Percentiles rank a stretch among this genome's conserved stretches.
phyloP scores from a whole-genome alignment of 352 stramenopile genomes.

The Plasmopara muralis region DNA sequence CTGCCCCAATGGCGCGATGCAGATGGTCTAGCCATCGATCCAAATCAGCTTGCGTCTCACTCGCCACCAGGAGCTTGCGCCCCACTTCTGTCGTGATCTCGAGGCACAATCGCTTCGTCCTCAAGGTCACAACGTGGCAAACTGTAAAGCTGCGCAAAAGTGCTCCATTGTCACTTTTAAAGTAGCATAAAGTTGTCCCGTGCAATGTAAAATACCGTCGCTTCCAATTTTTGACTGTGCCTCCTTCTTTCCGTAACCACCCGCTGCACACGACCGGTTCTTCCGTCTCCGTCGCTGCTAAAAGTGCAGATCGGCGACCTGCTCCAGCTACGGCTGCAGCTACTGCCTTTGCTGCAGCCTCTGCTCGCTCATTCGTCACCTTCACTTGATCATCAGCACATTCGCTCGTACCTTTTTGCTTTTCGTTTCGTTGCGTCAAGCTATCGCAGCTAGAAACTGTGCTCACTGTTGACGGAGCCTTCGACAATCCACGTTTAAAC shows the following conservation, averaged over 20 bases:
- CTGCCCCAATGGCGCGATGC: conserved; percentile 42
- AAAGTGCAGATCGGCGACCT: conserved; percentile 17
- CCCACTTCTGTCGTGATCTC: conserved; percentile 71
- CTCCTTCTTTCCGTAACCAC: conserved; percentile 76
- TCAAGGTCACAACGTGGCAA: conserved; percentile 59
- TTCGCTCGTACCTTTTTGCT: conserved; percentile 2
- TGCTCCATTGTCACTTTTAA: conserved; percentile 72
- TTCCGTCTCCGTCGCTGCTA: conserved; percentile 19
- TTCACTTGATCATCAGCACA: conserved; percentile 9
- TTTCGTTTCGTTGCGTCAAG: conserved; percentile 4
- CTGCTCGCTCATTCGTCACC: conserved; percentile 19
- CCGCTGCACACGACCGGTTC: conserved; percentile 60
- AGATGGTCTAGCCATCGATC: conserved; percentile 63
- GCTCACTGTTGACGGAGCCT: conserved; percentile 23
- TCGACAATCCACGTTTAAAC: conserved; percentile 32
- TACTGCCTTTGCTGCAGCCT: conserved; percentile 23
- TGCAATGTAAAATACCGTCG: conserved; percentile 75
- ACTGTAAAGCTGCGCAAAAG: conserved; percentile 60
- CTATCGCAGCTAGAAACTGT: conserved; percentile 15
- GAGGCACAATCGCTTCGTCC: conserved; percentile 61
- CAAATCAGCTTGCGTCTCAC: conserved; percentile 57
- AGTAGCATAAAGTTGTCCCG: conserved; percentile 72
- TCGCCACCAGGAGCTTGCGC: conserved; percentile 65
- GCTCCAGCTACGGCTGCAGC: conserved; percentile 21
- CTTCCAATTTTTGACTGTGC: conserved; percentile 82